Conservation (phyloP, 176 grass and related monocot species). For the Oryza nivara region DNA sequence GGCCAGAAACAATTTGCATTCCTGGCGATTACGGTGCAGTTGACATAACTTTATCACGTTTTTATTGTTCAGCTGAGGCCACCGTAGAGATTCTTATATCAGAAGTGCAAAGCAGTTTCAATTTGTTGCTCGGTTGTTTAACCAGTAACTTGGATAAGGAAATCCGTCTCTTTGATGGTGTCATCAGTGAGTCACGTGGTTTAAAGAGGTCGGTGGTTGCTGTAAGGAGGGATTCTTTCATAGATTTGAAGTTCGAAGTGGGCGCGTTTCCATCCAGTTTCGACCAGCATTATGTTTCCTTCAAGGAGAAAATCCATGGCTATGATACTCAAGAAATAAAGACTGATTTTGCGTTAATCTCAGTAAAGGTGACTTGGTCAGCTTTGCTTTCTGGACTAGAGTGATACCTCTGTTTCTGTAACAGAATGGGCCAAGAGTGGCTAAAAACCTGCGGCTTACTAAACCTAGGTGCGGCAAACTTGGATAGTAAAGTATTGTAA, state of each 20-base stretch:
- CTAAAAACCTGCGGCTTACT: too few species aligned
- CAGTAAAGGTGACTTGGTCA: conserved; percentile 22
- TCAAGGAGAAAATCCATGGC: conserved; percentile 10
- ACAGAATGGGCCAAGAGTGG: too few species aligned
- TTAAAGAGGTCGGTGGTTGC: conserved; percentile 32
- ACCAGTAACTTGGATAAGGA: not conserved
- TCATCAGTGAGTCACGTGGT: not conserved
- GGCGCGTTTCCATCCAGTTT: not conserved
- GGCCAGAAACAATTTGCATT: not conserved
- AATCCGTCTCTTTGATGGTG: conserved; percentile 29
- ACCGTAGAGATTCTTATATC: not conserved
- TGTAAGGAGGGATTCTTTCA: not conserved
- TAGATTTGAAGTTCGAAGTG: conserved; percentile 22
- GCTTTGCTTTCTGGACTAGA: too few species aligned
- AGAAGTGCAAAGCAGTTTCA: conserved; percentile 12
- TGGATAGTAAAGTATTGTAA: too few species aligned
- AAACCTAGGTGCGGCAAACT: too few species aligned
- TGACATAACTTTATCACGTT: not conserved
- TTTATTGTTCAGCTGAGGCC: not conserved
- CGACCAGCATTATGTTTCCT: not conserved
- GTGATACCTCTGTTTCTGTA: too few species aligned
- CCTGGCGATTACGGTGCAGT: not conserved
- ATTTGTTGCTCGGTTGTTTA: conserved; percentile 19
- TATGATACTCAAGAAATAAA: conserved; percentile 26
- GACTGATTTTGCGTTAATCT: conserved; percentile 31